Conservation (phyloP, 352 stramenopile species). For the Phytophthora multivora region DNA sequence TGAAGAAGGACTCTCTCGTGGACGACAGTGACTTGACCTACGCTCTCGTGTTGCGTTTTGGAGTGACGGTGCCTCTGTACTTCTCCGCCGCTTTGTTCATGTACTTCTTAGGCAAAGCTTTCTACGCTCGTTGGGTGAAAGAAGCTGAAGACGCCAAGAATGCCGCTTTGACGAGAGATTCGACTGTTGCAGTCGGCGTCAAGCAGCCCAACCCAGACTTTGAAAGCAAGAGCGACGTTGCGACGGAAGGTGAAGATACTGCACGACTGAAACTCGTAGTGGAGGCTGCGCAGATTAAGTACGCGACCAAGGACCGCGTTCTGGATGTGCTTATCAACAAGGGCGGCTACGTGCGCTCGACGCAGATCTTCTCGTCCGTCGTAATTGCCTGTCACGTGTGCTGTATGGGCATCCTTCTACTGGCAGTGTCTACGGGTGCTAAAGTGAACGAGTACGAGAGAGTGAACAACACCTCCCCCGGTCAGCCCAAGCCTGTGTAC, state of each 20-base stretch:
- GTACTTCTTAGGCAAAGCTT: conserved; percentile 78
- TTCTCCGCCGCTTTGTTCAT: conserved; percentile 72
- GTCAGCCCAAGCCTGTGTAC: conserved; percentile 76
- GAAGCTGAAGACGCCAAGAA: conserved; percentile 71
- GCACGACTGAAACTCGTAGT: conserved; percentile 53
- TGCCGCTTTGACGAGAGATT: conserved; percentile 48
- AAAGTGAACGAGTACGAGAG: conserved; percentile 37
- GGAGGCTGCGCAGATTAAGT: conserved; percentile 48
- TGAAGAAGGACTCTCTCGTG: conserved; percentile 57
- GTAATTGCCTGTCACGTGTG: conserved; percentile 74
- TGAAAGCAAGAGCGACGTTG: conserved; percentile 19
- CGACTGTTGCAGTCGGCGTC: conserved; percentile 36
- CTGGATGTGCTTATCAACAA: conserved; percentile 72
- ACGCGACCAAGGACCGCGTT: conserved; percentile 56
- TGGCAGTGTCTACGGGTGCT: conserved; percentile 58
- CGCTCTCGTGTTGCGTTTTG: conserved; percentile 67
- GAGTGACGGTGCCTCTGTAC: conserved; percentile 77
- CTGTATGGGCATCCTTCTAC: conserved; percentile 73
- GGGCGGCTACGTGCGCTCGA: conserved; percentile 79
- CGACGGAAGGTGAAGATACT: conserved; percentile 17
- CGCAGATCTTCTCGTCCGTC: conserved; percentile 74
- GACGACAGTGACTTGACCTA: conserved; percentile 61
- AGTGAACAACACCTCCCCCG: conserved; percentile 17
- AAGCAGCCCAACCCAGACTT: conserved; percentile 2
- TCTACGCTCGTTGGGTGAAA: conserved; percentile 73